Evolutionary conservation across 2,329 filamentous ascomycete species (phyloP).

Genomic region (Alternaria sp.): DNA sequence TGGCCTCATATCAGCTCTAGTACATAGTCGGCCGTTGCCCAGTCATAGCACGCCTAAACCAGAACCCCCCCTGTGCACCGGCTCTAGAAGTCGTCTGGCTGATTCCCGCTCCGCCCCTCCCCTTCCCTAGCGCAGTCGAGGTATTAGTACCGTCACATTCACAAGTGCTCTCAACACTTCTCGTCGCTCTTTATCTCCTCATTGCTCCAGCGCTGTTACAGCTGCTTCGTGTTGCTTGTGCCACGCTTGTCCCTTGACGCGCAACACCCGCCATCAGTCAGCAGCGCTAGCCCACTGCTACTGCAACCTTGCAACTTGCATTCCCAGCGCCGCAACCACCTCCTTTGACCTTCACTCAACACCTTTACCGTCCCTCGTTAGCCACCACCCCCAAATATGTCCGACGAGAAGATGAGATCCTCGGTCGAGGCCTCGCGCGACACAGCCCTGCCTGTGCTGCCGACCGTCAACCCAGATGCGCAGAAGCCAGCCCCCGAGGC

Average conservation of each 20-base stretch:
- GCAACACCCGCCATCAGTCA: conserved; percentile 23
- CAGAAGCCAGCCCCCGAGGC: conserved; percentile 70
- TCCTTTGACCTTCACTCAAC: conserved; percentile 22
- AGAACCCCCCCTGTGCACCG: conserved; percentile 25
- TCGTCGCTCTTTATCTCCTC: conserved; percentile 29
- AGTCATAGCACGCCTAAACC: conserved; percentile 17
- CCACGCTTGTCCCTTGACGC: conserved; percentile 22
- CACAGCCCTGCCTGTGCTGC: conserved; percentile 68
- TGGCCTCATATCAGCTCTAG: conserved; percentile 9
- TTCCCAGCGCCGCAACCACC: conserved; percentile 20
- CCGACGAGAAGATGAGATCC: conserved; percentile 78
- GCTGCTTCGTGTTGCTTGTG: conserved; percentile 29
- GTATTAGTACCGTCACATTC: conserved; percentile 28
- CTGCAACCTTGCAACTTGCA: conserved; percentile 13
- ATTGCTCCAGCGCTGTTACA: conserved; percentile 24
- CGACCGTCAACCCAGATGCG: conserved; percentile 76
- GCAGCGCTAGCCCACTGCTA: conserved; percentile 26
- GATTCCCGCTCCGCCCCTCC: conserved; percentile 42
- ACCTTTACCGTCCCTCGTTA: conserved; percentile 29
- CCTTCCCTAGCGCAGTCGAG: conserved; percentile 34
- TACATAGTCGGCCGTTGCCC: conserved; percentile 22
- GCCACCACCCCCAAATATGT: conserved; percentile 55
- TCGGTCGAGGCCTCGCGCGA: conserved; percentile 78
- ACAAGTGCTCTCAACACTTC: conserved; percentile 28
- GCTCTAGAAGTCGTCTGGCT: conserved; percentile 20